Evolutionary conservation across 495 filamentous ascomycete genomes (phyloP).

Genomic region (Daldinia loculata): DNA sequence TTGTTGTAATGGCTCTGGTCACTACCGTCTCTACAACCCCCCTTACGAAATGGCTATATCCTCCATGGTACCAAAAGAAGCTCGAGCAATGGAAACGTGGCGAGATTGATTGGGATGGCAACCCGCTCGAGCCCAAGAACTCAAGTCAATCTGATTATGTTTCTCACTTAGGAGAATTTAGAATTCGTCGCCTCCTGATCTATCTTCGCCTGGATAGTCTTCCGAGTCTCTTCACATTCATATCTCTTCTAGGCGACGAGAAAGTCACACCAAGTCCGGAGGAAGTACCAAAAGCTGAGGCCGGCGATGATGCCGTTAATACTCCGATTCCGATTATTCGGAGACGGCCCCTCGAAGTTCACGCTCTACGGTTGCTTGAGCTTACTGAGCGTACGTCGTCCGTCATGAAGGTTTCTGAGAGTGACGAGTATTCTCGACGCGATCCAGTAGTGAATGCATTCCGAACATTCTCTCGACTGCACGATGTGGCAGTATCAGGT

Average conservation of each 20-base stretch:
- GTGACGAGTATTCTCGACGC: constrained; percentile 75
- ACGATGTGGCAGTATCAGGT: constrained; percentile 84
- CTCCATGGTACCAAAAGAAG: constrained; percentile 90
- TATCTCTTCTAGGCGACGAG: constrained; percentile 76
- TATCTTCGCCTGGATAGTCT: constrained; percentile 89
- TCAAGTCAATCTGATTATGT: constrained; percentile 52
- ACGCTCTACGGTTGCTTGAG: constrained; percentile 86
- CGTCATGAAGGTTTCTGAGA: constrained; percentile 91
- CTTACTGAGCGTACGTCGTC: constrained; percentile 93
- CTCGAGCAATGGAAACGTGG: constrained; percentile 88
- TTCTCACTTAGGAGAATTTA: constrained; percentile 55
- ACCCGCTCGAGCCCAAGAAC: constrained; percentile 55
- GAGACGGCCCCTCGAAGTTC: constrained; percentile 74
- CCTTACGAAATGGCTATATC: constrained; percentile 79
- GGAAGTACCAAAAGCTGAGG: constrained; percentile 42
- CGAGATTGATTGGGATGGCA: constrained; percentile 94
- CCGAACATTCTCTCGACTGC: constrained; percentile 83
- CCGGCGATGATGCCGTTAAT: constrained; percentile 29
- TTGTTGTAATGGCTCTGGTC: constrained; percentile 96
- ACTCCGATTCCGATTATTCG: constrained; percentile 37
- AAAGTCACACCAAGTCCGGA: constrained; percentile 21
- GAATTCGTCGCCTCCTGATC: constrained; percentile 59
- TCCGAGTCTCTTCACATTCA: constrained; percentile 84
- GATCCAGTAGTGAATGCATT: constrained; percentile 95
- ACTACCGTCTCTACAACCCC: constrained; percentile 94